Conservation (phyloP, 192 early-diverging fungal genomes). For the Gryganskiella cystojenkinii region DNA sequence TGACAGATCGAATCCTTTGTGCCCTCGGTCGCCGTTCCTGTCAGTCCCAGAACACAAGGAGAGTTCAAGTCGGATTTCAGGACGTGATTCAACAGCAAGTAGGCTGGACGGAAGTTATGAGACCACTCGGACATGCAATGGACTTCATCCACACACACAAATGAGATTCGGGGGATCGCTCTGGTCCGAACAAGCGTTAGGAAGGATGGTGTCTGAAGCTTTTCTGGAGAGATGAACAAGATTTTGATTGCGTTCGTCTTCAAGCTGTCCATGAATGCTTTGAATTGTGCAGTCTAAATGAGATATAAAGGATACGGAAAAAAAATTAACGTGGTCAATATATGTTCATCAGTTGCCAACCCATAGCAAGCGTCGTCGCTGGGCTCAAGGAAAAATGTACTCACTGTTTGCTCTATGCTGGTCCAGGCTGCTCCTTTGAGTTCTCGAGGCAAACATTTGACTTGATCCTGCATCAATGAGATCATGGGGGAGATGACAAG, state of each 20-base stretch:
- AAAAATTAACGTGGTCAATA: constrained; percentile 27
- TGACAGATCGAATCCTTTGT: constrained; percentile 61
- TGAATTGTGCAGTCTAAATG: constrained; percentile 41
- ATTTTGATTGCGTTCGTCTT: constrained; percentile 64
- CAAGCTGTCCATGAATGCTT: constrained; percentile 56
- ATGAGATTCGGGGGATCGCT: constrained; percentile 62
- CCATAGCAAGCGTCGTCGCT: neutral
- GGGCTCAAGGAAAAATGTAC: neutral
- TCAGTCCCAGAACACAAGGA: constrained; percentile 73
- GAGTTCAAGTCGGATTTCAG: constrained; percentile 59
- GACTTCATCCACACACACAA: constrained; percentile 84
- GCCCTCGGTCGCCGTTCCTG: constrained; percentile 76
- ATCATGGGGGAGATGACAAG: constrained; percentile 85
- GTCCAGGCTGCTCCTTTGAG: constrained; percentile 72
- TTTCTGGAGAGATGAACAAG: constrained; percentile 81
- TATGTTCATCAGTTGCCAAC: too few species aligned
- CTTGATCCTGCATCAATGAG: constrained; percentile 89
- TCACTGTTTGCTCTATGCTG: constrained; percentile 53
- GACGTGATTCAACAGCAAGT: constrained; percentile 67
- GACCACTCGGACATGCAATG: constrained; percentile 91
- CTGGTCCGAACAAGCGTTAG: constrained; percentile 58
- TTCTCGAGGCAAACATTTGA: constrained; percentile 68
- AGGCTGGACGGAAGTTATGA: constrained; percentile 82
- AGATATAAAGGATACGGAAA: neutral
- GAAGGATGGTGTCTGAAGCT: constrained; percentile 71